These are phyloP conservation scores for Mortierella sp. DNA, from an alignment of 371 early-diverging fungal species.

Conservation along the genomic window DNA sequence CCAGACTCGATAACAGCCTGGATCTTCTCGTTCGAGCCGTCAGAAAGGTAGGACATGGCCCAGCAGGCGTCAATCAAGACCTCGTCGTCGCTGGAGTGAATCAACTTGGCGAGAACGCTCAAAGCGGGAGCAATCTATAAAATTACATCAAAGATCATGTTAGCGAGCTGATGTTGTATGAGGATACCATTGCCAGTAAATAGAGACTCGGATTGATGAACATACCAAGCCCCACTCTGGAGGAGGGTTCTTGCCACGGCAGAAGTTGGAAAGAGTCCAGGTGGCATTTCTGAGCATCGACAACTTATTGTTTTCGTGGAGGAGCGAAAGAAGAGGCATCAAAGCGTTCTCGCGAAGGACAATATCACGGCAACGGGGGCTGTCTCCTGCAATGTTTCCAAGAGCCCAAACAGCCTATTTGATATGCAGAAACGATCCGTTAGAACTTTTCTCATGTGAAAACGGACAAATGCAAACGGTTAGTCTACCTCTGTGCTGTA, in stretches of 20 bases:
- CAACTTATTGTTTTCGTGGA: slow-evolving; percentile 89
- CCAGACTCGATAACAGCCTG: slow-evolving; percentile 97
- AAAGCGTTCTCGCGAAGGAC: slow-evolving; percentile 92
- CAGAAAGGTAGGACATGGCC: slow-evolving; percentile 99
- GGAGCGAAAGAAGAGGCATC: slow-evolving; percentile 84
- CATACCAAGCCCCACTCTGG: slow-evolving; percentile 91
- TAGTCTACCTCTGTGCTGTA: no score
- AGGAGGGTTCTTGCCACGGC: slow-evolving; percentile 98
- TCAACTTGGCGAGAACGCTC: slow-evolving; percentile 90
- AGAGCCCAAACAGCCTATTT: slow-evolving; percentile 98
- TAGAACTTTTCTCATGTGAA: neutral
- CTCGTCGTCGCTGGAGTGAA: slow-evolving; percentile 94
- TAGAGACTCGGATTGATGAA: neutral
- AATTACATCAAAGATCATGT: slow-evolving; percentile 10
- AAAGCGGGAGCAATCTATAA: slow-evolving; percentile 88
- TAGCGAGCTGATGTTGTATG: neutral
- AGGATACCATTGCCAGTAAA: neutral
- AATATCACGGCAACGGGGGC: slow-evolving; percentile 94
- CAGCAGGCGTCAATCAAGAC: slow-evolving; percentile 98
- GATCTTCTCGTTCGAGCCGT: slow-evolving; percentile 95
- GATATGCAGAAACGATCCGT: neutral
- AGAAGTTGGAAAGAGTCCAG: slow-evolving; percentile 99
- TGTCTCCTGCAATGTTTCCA: slow-evolving; percentile 99
- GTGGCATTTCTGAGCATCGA: slow-evolving; percentile 99
- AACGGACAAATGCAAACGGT: neutral